Base-by-base conservation (phyloP, 176 grass and related monocot genomes). In the Musa troglodytarum region DNA sequence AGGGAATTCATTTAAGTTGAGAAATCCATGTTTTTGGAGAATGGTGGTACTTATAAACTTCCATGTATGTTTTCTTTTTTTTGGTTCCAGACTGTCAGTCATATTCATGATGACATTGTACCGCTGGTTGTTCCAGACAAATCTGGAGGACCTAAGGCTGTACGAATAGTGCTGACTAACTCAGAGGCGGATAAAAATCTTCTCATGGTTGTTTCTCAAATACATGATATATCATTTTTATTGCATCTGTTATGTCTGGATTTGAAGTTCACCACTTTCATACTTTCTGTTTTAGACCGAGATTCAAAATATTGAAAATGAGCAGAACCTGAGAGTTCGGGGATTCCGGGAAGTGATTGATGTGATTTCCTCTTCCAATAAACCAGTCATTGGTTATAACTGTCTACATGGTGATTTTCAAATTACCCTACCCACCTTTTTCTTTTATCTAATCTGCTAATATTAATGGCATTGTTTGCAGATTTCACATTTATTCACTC, bases 341-440 rank as follows among this genome's bases (percentile, higher is more conserved):
- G 94, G 90, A 74, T 98, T 98, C 81, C 87, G 90, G 64, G 88
- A 89, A 93, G 86, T 98, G 84, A 88, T 98, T 84, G 90, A 98
- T 86, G 78, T 93, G 75, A 80, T 98, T 66, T 87, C 90, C 53
- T 74, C 49, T 72, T 93, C 90, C 80, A 78, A 82, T 63, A 97
- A 97, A 88, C 94, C 90, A 84, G 78, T 98, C 52, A 77, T 98
- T 86, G 84, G 90, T 1, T 91, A 93, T 77, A 93, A 87, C 82
- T 91, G 86, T 69, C 79, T 98, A 69, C 87, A 80, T 75, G 94
- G 94, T 98, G 85, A 75, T 68, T 63, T 34, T 16, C 79, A 81
- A 59, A 65, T 28, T 16, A 52, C 52, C 26, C 0, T 72, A 78
- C 43, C 71, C 13, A 67, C 66, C 34, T 22, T 71, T 76, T 75